phyloP scores from a whole-genome alignment of 495 filamentous ascomycete species.

The Opeltia flavorubescens region DNA sequence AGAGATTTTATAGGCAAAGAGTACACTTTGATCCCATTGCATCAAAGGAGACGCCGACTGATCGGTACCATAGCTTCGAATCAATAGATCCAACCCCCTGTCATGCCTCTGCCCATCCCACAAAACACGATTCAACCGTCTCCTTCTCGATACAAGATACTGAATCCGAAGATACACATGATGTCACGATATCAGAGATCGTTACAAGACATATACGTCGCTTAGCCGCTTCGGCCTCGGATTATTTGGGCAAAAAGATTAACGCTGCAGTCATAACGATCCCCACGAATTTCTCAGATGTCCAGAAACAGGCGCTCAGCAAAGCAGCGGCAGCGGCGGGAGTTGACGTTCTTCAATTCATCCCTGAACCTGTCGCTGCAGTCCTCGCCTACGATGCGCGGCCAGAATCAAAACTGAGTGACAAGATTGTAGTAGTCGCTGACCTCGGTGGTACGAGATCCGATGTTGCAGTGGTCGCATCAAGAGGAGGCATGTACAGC shows the following conservation, averaged over 20 bases:
- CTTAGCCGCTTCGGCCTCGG: conserved; percentile 67
- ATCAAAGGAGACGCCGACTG: conserved; percentile 4
- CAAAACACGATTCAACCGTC: conserved; percentile 56
- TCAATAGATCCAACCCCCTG: conserved; percentile 91
- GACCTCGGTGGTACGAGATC: conserved; percentile 89
- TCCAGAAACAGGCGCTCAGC: conserved; percentile 66
- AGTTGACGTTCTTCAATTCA: conserved; percentile 80
- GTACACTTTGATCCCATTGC: conserved; percentile 27
- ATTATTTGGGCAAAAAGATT: conserved; percentile 83
- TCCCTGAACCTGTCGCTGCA: conserved; percentile 85
- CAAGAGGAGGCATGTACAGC: conserved; percentile 90
- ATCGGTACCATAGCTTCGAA: conserved; percentile 47
- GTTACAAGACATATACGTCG: conserved; percentile 76
- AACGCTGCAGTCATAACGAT: conserved; percentile 87
- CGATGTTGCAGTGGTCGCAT: conserved; percentile 80
- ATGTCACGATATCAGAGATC: conserved; percentile 69
- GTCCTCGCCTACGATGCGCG: conserved; percentile 86
- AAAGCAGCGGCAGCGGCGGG: conserved; percentile 68
- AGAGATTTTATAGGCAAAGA: conserved; percentile 90
- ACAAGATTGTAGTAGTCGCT: conserved; percentile 85
- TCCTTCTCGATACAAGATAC: conserved; percentile 76
- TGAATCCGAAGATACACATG: conserved; percentile 50
- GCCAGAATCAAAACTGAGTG: conserved; percentile 53
- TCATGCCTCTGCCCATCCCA: conserved; percentile 84
- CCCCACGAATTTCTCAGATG: conserved; percentile 81